Evolutionary conservation across 495 filamentous ascomycete species (phyloP).

Genomic region (Venustampulla echinocandica): DNA sequence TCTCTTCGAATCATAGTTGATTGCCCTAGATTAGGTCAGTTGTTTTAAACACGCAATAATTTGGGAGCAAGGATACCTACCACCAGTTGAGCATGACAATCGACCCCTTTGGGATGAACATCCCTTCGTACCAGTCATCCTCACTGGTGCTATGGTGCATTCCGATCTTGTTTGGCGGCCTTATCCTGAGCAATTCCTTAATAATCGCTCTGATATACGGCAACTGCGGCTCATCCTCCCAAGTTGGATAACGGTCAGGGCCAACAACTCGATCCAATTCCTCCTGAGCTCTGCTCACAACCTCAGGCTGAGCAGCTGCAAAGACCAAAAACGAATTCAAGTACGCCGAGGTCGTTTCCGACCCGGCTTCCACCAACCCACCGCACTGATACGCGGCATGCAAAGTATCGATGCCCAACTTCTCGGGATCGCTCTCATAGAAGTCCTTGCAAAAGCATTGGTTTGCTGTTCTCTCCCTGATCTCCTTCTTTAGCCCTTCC

Average conservation of each 20-base stretch:
- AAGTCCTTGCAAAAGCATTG: slow-evolving; percentile 23
- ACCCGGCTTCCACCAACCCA: slow-evolving; percentile 32
- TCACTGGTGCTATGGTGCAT: slow-evolving; percentile 46
- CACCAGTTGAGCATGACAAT: slow-evolving; percentile 29
- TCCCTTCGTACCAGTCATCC: slow-evolving; percentile 45
- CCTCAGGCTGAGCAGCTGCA: slow-evolving; percentile 40
- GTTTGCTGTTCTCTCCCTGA: slow-evolving; percentile 19
- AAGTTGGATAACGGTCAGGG: slow-evolving; percentile 17
- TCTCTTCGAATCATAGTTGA: slow-evolving; percentile 30
- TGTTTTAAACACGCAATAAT: too few relatives aligned
- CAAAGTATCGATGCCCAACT: slow-evolving; percentile 17
- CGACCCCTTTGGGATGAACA: slow-evolving; percentile 40
- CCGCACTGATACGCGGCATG: slow-evolving; percentile 29
- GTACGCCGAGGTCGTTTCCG: slow-evolving; percentile 30
- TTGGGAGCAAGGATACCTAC: too few relatives aligned
- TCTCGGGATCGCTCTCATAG: slow-evolving; percentile 16
- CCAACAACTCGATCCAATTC: slow-evolving; percentile 30
- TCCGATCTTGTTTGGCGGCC: slow-evolving; percentile 11
- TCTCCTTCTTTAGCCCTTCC: slow-evolving; percentile 24
- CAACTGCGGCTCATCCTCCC: slow-evolving; percentile 21
- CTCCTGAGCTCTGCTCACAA: slow-evolving; percentile 37
- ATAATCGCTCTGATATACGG: slow-evolving; percentile 22
- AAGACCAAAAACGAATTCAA: slow-evolving; percentile 31
- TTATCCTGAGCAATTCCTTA: slow-evolving; percentile 38
- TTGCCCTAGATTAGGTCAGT: not conserved